phyloP scores from a whole-genome alignment of 352 stramenopile species.

The Blastocystis sp. region DNA sequence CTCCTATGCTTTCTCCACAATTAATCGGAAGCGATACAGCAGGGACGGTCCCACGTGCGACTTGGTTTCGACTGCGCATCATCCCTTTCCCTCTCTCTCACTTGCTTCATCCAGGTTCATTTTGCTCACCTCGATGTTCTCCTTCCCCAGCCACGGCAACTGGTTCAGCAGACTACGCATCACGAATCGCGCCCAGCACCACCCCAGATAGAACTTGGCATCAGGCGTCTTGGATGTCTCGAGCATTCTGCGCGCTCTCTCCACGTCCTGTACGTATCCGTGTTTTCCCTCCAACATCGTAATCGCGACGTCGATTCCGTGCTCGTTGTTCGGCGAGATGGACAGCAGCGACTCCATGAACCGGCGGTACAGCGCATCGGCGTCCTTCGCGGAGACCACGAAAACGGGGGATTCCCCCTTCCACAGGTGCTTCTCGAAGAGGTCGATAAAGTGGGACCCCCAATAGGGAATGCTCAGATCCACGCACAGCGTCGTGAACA shows the following conservation, averaged over 20 bases:
- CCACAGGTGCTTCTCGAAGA: conserved; percentile 41
- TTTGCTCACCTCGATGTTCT: conserved; percentile 35
- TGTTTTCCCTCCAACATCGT: conserved; percentile 13
- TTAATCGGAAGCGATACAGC: conserved; percentile 28
- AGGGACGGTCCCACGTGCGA: background rate
- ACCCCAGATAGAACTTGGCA: conserved; percentile 27
- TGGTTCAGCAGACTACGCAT: background rate
- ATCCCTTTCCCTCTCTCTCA: background rate
- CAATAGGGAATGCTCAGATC: conserved; percentile 54
- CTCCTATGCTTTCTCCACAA: background rate
- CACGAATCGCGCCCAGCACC: background rate
- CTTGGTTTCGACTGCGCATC: conserved; percentile 3
- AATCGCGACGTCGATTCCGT: conserved; percentile 16
- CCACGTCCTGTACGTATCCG: conserved; percentile 15
- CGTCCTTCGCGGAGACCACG: background rate
- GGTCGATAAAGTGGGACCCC: conserved; percentile 56
- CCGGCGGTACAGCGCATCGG: conserved; percentile 13
- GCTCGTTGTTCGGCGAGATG: conserved; percentile 10
- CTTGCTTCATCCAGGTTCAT: conserved; percentile 47
- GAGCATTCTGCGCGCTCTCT: conserved; percentile 21
- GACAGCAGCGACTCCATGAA: conserved; percentile 33
- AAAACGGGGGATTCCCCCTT: background rate
- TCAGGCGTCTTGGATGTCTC: background rate
- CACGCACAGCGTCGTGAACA: conserved; percentile 5
- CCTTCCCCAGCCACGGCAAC: background rate